Conservation (phyloP, 345 rosid genomes). For the Brassica carinata region DNA sequence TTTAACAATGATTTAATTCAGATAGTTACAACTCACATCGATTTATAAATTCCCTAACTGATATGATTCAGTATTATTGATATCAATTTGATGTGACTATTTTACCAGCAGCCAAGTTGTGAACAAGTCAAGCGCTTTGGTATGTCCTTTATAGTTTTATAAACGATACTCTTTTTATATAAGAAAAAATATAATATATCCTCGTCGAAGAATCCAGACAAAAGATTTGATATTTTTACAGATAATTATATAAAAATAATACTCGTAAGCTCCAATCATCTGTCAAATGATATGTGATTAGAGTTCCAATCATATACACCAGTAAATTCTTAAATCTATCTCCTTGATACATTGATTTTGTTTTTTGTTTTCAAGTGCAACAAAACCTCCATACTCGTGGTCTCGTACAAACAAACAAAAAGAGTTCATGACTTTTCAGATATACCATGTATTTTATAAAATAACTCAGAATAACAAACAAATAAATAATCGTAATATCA, state of each 20-base stretch:
- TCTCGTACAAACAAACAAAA: neutral
- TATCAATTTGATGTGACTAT: neutral
- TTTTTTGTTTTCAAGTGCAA: neutral
- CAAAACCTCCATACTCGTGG: neutral
- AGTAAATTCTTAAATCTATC: neutral
- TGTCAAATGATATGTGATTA: neutral
- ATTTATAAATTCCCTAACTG: neutral
- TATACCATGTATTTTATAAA: neutral
- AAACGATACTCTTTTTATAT: neutral
- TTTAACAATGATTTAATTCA: neutral
- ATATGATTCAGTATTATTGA: neutral
- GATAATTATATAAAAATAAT: neutral
- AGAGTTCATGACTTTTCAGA: neutral
- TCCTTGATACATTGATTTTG: neutral
- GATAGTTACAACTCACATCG: neutral
- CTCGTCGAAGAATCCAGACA: neutral
- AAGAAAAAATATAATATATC: neutral
- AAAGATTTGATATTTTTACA: neutral
- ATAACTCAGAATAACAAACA: neutral
- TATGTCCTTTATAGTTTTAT: neutral
- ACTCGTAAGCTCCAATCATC: neutral
- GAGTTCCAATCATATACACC: neutral
- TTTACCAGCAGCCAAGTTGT: conserved; percentile 23
- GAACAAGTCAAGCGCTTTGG: conserved; percentile 13
- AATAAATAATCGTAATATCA: neutral